phyloP scores from a whole-genome alignment of 106 monocot species.

The Gastrodia elata region DNA sequence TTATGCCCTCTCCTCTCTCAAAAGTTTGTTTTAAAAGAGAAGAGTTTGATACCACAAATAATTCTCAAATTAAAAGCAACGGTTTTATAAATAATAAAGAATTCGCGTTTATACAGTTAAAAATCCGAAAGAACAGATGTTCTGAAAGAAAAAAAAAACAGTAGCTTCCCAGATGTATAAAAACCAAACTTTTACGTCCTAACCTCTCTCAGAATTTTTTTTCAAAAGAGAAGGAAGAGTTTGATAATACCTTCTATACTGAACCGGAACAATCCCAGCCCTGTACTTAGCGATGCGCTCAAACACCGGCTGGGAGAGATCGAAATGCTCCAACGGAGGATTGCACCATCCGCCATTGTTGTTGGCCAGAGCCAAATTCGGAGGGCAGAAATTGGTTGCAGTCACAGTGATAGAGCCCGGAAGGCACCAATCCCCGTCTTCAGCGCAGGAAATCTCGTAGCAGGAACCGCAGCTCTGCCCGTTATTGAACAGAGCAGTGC shows the following conservation, averaged over 20 bases:
- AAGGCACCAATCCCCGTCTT: constrained; percentile 40
- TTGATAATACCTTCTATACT: constrained; percentile 40
- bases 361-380: constrained; percentile 46
- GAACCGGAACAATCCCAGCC: constrained; percentile 63
- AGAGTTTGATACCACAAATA: too few species aligned
- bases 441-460: constrained; percentile 46
- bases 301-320: constrained; percentile 71
- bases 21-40: too few species aligned
- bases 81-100: too few species aligned
- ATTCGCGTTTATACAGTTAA: too few species aligned
- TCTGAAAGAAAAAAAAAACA: too few species aligned
- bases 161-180: too few species aligned
- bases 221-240: too few species aligned
- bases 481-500: constrained; percentile 66
- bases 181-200: too few species aligned
- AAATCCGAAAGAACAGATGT: too few species aligned
- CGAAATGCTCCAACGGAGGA: constrained; percentile 60
- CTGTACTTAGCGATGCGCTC: constrained; percentile 46
- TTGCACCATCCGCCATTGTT: constrained; percentile 75
- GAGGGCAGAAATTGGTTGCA: constrained; percentile 85
- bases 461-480: constrained; percentile 54
- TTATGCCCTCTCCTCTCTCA: too few species aligned
- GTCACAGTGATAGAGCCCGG: constrained; percentile 61
- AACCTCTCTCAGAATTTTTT: too few species aligned
- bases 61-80: too few species aligned